Conservation (phyloP, 1,139 yeast species). For the Scheffersomyces quercinus region DNA sequence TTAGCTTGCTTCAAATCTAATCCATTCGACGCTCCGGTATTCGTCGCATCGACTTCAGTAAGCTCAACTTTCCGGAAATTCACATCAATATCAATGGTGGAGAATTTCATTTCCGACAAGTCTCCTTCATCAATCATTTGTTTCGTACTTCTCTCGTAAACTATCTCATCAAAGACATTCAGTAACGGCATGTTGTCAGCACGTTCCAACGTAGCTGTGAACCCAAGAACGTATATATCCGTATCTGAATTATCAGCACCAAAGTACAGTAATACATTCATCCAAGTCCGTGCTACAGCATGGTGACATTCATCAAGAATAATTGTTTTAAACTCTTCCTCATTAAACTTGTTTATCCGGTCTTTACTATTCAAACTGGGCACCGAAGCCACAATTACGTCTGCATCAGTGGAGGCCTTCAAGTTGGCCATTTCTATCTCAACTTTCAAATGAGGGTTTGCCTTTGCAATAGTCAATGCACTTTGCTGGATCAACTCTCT, state of each 20-base stretch:
- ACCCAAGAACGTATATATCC: constrained; percentile 67
- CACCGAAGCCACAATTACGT: constrained; percentile 78
- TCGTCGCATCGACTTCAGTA: constrained; percentile 54
- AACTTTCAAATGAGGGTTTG: constrained; percentile 55
- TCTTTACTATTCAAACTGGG: constrained; percentile 53
- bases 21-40: constrained; percentile 49
- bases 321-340: constrained; percentile 63
- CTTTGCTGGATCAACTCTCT: constrained; percentile 79
- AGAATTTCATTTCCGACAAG: constrained; percentile 68
- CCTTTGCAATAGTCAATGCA: constrained; percentile 41
- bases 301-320: constrained; percentile 95
- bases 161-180: constrained; percentile 69
- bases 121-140: constrained; percentile 71
- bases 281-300: constrained; percentile 74
- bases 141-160: constrained; percentile 64
- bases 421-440: constrained; percentile 72
- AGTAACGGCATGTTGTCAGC: constrained; percentile 66
- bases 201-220: constrained; percentile 79
- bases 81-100: constrained; percentile 50
- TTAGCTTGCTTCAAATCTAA: constrained; percentile 59
- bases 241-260: constrained; percentile 46
- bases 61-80: constrained; percentile 35
- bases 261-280: constrained; percentile 58
- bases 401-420: constrained; percentile 44
- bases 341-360: constrained; percentile 57